phyloP scores from a whole-genome alignment of 2,329 filamentous ascomycete species.

The Arthrobotrys megalospora region DNA sequence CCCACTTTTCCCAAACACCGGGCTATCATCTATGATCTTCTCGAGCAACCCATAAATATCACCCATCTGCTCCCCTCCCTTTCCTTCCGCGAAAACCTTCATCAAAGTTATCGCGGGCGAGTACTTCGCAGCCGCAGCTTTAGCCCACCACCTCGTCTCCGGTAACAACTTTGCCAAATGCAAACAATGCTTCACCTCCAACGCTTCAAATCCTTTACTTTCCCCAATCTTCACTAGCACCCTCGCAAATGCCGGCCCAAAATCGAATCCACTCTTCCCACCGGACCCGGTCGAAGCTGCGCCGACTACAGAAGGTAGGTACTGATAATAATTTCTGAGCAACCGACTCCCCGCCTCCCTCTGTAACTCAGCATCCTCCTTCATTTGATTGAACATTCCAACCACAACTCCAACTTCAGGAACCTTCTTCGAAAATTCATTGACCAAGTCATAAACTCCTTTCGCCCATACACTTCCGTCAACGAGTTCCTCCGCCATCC shows the following conservation, averaged over 20 bases:
- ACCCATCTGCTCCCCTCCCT: conserved; percentile 11
- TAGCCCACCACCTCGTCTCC: conserved; percentile 64
- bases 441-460: conserved; percentile 74
- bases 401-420: conserved; percentile 87
- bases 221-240: conserved; percentile 69
- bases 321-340: conserved; percentile 86
- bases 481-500: conserved; percentile 62
- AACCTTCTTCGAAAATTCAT: conserved; percentile 82
- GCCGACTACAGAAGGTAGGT: conserved; percentile 72
- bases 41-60: conserved; percentile 36
- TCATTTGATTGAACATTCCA: conserved; percentile 78
- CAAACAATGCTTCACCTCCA: conserved; percentile 63
- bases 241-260: conserved; percentile 81
- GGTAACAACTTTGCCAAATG: conserved; percentile 62
- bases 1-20: conserved; percentile 39
- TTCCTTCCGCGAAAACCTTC: conserved; percentile 27
- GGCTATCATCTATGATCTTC: conserved; percentile 54
- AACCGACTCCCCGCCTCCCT: conserved; percentile 84
- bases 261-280: conserved; percentile 89
- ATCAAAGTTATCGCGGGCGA: conserved; percentile 53
- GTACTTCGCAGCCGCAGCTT: conserved; percentile 46
- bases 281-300: conserved; percentile 66
- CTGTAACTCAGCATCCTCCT: conserved; percentile 76
- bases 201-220: conserved; percentile 60
- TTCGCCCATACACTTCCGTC: conserved; percentile 64